A percentile compares a stretch with the other conserved stretches of the same genome.
phyloP scores from a whole-genome alignment of 257 asterid genomes.

The Capsicum chinense region DNA sequence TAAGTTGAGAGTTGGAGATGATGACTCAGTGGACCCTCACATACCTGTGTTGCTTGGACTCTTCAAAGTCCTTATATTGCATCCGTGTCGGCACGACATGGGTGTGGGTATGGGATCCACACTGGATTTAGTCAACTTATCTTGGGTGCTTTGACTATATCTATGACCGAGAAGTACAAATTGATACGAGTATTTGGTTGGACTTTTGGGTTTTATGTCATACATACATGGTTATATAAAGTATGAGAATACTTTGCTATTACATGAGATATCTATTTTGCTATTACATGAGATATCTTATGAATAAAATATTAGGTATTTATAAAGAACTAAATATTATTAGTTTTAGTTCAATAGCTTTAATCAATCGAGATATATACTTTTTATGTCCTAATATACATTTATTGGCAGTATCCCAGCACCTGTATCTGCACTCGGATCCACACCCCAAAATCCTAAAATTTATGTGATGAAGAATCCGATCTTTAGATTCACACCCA shows the following conservation, averaged over 20 bases:
- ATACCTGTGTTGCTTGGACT: not conserved
- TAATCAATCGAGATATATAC: not conserved
- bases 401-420: not conserved
- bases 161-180: not conserved
- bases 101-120: not conserved
- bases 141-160: not conserved
- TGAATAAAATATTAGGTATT: not conserved
- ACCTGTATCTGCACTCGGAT: not conserved
- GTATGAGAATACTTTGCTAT: not conserved
- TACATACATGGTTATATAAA: not conserved
- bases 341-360: not conserved
- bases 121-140: not conserved
- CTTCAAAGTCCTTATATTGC: not conserved
- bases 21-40: not conserved
- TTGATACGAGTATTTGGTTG: not conserved
- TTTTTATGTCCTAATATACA: not conserved
- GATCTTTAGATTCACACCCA: not conserved
- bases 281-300: not conserved
- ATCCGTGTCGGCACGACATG: not conserved
- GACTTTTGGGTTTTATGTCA: not conserved
- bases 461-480: not conserved
- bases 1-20: slow-evolving; percentile 4
- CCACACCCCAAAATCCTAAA: not conserved
- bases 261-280: not conserved
- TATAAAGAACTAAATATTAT: not conserved